Evolutionary conservation across 371 early-diverging fungal species (phyloP).

Genomic region (Dichotomocladium elegans): DNA sequence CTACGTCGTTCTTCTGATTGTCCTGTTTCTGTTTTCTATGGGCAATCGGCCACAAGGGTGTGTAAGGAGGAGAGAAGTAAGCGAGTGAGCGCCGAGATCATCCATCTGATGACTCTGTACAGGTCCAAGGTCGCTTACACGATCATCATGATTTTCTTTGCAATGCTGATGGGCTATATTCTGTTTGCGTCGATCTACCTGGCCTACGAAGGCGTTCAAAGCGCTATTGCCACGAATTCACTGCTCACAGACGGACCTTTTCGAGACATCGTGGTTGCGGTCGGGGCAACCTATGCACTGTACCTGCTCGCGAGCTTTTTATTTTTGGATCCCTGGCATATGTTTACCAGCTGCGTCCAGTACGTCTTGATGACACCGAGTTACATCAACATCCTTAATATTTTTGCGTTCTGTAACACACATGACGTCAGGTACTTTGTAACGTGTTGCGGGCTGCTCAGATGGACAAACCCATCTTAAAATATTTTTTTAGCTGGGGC

Average conservation of each 20-base stretch:
- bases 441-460: neutral
- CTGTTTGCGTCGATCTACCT: conserved; percentile 51
- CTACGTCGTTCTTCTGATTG: conserved; percentile 48
- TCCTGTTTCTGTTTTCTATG: conserved; percentile 66
- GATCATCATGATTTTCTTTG: conserved; percentile 51
- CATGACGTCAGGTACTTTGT: conserved; percentile 74
- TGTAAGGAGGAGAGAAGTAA: neutral
- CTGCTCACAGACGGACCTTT: conserved; percentile 54
- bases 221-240: conserved; percentile 5
- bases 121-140: conserved; percentile 39
- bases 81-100: neutral
- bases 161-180: conserved; percentile 51
- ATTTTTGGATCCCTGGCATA: conserved; percentile 93
- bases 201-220: conserved; percentile 19
- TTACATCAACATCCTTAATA: conserved; percentile 84
- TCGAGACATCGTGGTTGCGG: conserved; percentile 79
- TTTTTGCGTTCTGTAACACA: conserved; percentile 91
- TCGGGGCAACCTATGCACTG: conserved; percentile 80
- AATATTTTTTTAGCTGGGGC: conserved; percentile 79
- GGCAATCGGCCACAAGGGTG: conserved; percentile 83
- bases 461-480: neutral
- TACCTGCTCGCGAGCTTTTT: conserved; percentile 72
- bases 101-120: neutral
- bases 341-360: conserved; percentile 85
- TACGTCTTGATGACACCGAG: conserved; percentile 83